These are phyloP conservation scores for Kwoniella botswanensis DNA, from an alignment of 768 basidiomycete genomes.

Conservation along the genomic window DNA sequence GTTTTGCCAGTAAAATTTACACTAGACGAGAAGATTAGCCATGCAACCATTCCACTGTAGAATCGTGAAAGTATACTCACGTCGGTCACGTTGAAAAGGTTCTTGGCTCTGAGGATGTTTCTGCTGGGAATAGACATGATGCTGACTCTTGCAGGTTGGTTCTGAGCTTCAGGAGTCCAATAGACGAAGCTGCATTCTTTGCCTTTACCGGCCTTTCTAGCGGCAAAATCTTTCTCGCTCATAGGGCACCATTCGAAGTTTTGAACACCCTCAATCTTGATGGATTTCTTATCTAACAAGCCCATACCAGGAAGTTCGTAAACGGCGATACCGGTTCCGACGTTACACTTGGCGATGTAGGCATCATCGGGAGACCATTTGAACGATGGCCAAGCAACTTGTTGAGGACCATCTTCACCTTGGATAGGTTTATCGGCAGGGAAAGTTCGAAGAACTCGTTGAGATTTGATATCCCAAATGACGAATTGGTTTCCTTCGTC, in stretches of 20 bases:
- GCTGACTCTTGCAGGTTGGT: conserved; percentile 97
- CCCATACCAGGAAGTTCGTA: conserved; percentile 95
- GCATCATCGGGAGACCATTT: conserved; percentile 99
- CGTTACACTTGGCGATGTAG: conserved; percentile 85
- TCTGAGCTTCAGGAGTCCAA: conserved; percentile 95
- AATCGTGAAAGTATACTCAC: conserved; percentile 62
- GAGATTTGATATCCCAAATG: conserved; percentile 97
- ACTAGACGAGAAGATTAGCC: conserved; percentile 63
- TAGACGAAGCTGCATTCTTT: conserved; percentile 93
- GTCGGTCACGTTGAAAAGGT: conserved; percentile 96
- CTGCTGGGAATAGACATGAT: conserved; percentile 86
- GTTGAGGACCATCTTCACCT: conserved; percentile 59
- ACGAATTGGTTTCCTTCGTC: conserved; percentile 97
- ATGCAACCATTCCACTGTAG: neutral
- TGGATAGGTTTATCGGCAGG: conserved; percentile 60
- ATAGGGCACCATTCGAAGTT: conserved; percentile 99
- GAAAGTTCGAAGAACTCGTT: conserved; percentile 89
- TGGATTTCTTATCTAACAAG: conserved; percentile 90
- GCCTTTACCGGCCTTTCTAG: conserved; percentile 65
- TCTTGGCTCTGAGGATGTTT: conserved; percentile 84
- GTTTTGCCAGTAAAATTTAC: conserved; percentile 97
- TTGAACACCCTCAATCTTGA: conserved; percentile 95
- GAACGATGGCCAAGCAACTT: conserved; percentile 77
- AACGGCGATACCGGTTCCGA: conserved; percentile 91
- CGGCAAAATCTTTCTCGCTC: conserved; percentile 84